Evolutionary conservation across 176 grass and related monocot genomes (phyloP).

Genomic region (Eleusine coracana): DNA sequence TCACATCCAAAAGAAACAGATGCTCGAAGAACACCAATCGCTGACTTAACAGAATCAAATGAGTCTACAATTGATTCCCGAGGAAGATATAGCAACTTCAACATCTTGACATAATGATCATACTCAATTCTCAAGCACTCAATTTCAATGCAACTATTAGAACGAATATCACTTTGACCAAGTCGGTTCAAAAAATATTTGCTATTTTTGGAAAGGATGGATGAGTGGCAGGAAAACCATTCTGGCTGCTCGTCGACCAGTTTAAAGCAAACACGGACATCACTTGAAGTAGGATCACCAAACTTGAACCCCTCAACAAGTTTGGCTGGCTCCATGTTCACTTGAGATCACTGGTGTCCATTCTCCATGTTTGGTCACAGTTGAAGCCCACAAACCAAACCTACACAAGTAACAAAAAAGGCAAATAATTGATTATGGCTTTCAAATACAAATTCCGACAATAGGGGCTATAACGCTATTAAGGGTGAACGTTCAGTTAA

Average conservation of each 20-base stretch:
- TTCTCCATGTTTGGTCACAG: constrained; percentile 17
- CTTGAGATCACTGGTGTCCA: neutral
- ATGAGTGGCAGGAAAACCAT: constrained; percentile 78
- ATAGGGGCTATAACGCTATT: neutral
- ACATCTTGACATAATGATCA: constrained; percentile 72
- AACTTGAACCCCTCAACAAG: constrained; percentile 46
- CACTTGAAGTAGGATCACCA: constrained; percentile 61
- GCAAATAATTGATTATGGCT: neutral
- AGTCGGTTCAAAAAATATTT: constrained; percentile 66
- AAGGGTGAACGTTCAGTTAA: neutral
- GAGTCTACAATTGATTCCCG: constrained; percentile 65
- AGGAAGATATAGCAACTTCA: constrained; percentile 68
- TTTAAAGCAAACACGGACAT: constrained; percentile 67
- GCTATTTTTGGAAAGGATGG: constrained; percentile 55
- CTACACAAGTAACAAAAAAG: constrained; percentile 32
- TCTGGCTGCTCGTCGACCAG: constrained; percentile 47
- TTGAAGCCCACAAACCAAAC: constrained; percentile 20
- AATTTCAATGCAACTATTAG: constrained; percentile 62
- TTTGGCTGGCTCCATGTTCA: constrained; percentile 56
- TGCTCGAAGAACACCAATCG: constrained; percentile 67
- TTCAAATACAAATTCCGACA: neutral
- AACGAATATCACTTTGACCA: constrained; percentile 35
- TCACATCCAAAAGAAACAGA: constrained; percentile 63
- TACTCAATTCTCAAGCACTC: constrained; percentile 57
- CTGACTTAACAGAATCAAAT: constrained; percentile 81